Base-by-base conservation (phyloP, 169 alveolate species). In the Cyclospora cayetanensis region DNA sequence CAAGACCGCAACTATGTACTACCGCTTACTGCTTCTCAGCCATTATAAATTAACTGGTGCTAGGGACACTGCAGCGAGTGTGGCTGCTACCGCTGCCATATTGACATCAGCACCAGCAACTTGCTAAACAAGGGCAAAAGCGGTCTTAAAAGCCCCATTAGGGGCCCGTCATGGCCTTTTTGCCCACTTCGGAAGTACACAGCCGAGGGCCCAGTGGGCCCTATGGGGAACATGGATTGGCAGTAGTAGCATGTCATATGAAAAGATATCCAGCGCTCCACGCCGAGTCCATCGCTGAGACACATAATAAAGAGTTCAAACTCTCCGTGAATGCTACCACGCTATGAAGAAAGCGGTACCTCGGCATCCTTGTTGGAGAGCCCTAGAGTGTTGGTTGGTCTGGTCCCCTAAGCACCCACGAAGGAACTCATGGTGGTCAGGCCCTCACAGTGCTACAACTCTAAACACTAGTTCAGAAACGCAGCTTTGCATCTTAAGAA, bases 151-250 rank as follows among this genome's bases (percentile, higher is more conserved):
- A 46, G 55, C 22, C 7, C 55, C 55, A 46, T 46, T 46, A 15
- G 55, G 55, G 55, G 55, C 55, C 55, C 55, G 22, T 46, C 7
- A 46, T 7, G 22, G 7, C 22, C 55, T 15, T 46, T 60, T 18
- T 50, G 60, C 63, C 11, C 43, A 86, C 92, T 37, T 37, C 35
- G 68, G 29, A 18, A 25, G 18, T 5, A 86, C 92, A 74, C 65
- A 65, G n/a, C 92, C 92, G 9, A 86, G 72, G 5, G 92, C 92
- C 92, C 92, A 86, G 72, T 86, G 92, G 37, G 77, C 52, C 25
- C 77, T 60, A 1, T 53, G 50, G 11, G 22, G 22, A 9, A 86
- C 92, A 85, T 86, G 84, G 25, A 86, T 39, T 0, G 92, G 92
- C 0, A 86, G 52, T 31, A 86, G 68, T 53, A 86, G 41, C 27